phyloP scores from a whole-genome alignment of 352 stramenopile genomes.

The Sclerospora graminicola region DNA sequence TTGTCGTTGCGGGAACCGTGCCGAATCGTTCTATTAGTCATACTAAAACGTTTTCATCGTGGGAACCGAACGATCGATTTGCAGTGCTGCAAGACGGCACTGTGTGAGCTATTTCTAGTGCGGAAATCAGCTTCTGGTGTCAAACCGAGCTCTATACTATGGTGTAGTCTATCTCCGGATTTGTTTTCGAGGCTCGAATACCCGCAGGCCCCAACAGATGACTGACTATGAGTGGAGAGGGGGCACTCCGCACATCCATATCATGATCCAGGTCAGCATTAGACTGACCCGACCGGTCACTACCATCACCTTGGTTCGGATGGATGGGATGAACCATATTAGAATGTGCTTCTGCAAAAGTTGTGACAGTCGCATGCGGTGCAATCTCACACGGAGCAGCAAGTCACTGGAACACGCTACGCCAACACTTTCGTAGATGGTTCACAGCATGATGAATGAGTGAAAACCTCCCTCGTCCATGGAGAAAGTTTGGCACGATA shows the following conservation, averaged over 20 bases:
- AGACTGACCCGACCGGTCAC: too few species aligned
- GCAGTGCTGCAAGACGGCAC: slow-evolving; percentile 29
- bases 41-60: slow-evolving; percentile 10
- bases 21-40: slow-evolving; percentile 1
- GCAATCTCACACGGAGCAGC: slow-evolving; percentile 58
- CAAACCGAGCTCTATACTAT: too few species aligned
- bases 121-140: too few species aligned
- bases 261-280: too few species aligned
- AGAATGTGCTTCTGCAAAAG: slow-evolving; percentile 67
- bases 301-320: too few species aligned
- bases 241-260: too few species aligned
- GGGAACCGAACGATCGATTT: slow-evolving; percentile 15
- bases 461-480: slow-evolving; percentile 78
- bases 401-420: slow-evolving; percentile 60
- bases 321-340: too few species aligned
- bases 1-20: slow-evolving; percentile 19
- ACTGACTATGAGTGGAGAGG: too few species aligned
- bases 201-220: too few species aligned
- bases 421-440: slow-evolving; percentile 63
- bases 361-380: slow-evolving; percentile 56
- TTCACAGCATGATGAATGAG: slow-evolving; percentile 75
- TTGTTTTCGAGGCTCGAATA: too few species aligned
- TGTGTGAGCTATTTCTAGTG: too few species aligned
- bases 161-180: too few species aligned
- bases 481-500: slow-evolving; percentile 69